Conservation (phyloP, 2,329 filamentous ascomycete genomes). For the Neoarthrinium moseri region DNA sequence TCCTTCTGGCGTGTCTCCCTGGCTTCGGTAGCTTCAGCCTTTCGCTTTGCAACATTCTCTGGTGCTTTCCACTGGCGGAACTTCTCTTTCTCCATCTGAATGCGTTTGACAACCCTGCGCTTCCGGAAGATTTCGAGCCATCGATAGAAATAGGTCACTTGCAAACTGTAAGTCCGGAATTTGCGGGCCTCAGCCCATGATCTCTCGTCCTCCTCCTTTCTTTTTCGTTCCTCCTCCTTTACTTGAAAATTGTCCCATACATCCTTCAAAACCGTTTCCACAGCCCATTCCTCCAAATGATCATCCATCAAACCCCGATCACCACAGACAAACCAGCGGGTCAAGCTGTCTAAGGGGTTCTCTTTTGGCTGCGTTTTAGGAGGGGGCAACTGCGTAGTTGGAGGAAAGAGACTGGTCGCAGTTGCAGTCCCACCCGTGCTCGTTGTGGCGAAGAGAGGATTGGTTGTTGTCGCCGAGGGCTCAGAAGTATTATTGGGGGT, state of each 20-base stretch:
- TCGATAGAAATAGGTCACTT: slow-evolving; percentile 54
- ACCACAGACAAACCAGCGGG: slow-evolving; percentile 53
- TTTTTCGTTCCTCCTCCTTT: slow-evolving; percentile 39
- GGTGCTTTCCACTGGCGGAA: slow-evolving; percentile 42
- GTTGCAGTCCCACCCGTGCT: background rate
- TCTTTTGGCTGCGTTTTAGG: slow-evolving; percentile 18
- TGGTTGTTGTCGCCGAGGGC: background rate
- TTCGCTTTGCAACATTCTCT: slow-evolving; percentile 24
- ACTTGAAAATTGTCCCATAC: slow-evolving; percentile 39
- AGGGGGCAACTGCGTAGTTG: background rate
- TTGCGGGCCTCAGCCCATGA: slow-evolving; percentile 44
- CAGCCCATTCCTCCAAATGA: slow-evolving; percentile 40
- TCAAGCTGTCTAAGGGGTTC: slow-evolving; percentile 48
- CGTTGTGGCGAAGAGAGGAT: background rate
- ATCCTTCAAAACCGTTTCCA: slow-evolving; percentile 43
- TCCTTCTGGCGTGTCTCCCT: slow-evolving; percentile 19
- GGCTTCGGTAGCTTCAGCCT: slow-evolving; percentile 17
- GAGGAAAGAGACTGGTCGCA: background rate
- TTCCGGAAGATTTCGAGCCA: slow-evolving; percentile 52
- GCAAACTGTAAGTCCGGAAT: slow-evolving; percentile 49
- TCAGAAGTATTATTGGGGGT: too few species aligned
- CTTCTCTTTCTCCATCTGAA: slow-evolving; percentile 50
- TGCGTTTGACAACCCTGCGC: slow-evolving; percentile 47
- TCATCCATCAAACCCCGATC: slow-evolving; percentile 53
- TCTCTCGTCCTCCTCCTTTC: slow-evolving; percentile 46